Base-by-base conservation (phyloP, 768 basidiomycete genomes). In the Leucocoprinus sp. region DNA sequence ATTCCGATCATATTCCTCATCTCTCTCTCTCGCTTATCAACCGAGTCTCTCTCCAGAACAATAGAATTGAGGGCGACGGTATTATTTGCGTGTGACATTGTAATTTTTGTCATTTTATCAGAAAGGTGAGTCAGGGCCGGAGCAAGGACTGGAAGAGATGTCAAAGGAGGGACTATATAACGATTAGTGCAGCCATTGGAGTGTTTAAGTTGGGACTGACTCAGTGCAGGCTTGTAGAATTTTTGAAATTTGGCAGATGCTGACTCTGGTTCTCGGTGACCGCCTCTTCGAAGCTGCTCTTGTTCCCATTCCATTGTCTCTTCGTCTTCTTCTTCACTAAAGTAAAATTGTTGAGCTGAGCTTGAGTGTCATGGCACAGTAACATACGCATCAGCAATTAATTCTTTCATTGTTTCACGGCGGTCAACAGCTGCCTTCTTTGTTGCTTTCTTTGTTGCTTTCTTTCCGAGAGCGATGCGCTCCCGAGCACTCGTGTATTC, bases 401-500 rank as follows among this genome's bases (percentile, higher is more conserved):
- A 67, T 59, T 88, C 88, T 48, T 78, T 72, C 75, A 89, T 89
- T 2, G 72, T 70, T 48, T 80, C 79, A 53, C 80, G 72, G 17
- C 75, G 72, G 57, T 82, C 82, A 33, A 62, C 65, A 1, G 80
- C 81, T 54, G 88, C 90, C 5, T 66, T 55, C 55, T 88, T 91
- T 38, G 77, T 70, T 0, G 88, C 90, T 4, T 66, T 55, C 55
- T 88, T 91, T 38, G 77, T 70, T 0, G 82, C 82, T 55, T 88
- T 89, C 59, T 89, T 93, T 0, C 88, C 87, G 2, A 93, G 63
- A 0, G 90, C 85, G 42, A 93, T 87, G 26, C 90, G 72, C 52
- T 91, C 89, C 62, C 88, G 81, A 0, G 90, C 89, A 54, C 80
- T 87, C 1, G 90, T 93, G 54, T 81, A 93, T 57, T 91, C 88